Conservation (phyloP, 352 stramenopile genomes). For the Globisporangium viniferum region DNA sequence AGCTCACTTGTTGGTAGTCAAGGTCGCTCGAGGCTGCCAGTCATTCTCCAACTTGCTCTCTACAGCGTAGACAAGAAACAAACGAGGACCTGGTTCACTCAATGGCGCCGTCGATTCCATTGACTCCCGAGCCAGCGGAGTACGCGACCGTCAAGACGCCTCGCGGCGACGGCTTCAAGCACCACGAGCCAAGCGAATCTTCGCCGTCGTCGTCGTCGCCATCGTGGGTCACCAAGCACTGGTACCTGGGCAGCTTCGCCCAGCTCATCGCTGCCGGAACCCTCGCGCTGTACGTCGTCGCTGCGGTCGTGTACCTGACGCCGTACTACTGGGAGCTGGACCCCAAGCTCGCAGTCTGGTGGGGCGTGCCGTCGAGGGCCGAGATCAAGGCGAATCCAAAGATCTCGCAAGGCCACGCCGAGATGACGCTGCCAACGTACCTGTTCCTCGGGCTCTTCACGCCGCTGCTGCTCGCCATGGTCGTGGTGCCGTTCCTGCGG, state of each 20-base stretch:
- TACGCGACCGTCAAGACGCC: background rate
- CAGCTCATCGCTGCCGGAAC: constrained; percentile 11
- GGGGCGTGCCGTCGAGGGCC: constrained; percentile 16
- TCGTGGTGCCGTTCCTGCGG: constrained; percentile 5
- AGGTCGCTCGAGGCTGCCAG: background rate
- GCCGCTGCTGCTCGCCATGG: constrained; percentile 11
- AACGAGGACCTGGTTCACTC: background rate
- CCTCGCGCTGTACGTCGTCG: constrained; percentile 15
- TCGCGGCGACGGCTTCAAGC: background rate
- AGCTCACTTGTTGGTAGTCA: background rate
- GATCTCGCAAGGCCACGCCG: constrained; percentile 12
- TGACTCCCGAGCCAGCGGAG: background rate
- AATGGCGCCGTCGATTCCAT: background rate
- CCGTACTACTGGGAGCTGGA: constrained; percentile 23
- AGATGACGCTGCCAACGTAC: constrained; percentile 25
- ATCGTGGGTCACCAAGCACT: constrained; percentile 12
- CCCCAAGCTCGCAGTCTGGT: constrained; percentile 20
- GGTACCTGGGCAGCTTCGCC: constrained; percentile 18
- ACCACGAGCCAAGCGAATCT: background rate
- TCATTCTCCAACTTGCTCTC: background rate
- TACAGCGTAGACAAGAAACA: background rate
- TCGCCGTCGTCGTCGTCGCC: background rate
- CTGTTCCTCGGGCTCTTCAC: constrained; percentile 18
- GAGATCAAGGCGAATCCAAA: constrained; percentile 15
- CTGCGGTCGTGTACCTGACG: constrained; percentile 16